Evolutionary conservation across 164 flowering plant genomes (phyloP), one percentile per base, ranked within the genome.

Genomic region (Buxus sempervirens): DNA sequence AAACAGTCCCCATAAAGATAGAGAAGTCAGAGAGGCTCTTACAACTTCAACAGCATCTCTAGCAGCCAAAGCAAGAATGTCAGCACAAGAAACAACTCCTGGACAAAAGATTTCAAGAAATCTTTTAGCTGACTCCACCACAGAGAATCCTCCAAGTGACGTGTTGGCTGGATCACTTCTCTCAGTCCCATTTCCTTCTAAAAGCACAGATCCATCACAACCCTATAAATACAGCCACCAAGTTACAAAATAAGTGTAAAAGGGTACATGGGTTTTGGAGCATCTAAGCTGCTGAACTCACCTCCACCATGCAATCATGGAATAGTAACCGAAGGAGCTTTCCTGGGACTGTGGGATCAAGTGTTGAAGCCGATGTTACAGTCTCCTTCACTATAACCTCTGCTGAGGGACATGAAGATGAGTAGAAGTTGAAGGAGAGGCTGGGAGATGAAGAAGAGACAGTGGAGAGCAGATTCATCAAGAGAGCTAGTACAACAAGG

Each of bases 221-320:
- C 97, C 97, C 96, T 89, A 75, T 58, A 69, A 20, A n/a, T 14
- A 58, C 23, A 54, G 16, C 7, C n/a, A 22, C 19, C 26, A 64
- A 20, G 1, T 41, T 32, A 32, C 38, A 32, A 32, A 7, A 32
- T 3, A 32, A 32, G 38, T 3, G 5, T 32, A 32, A 3, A 32
- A 42, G 27, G 15, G 27, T 38, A 0, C 13, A 5, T 55, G 38
- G 26, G 20, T 8, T 27, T 59, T 18, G 60, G 9, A 14, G 53
- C 7, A 32, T 32, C 3, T 32, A 48, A 15, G 21, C 41, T 22
- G 24, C 12, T n/a, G 36, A 24, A 59, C 65, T 77, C 12, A 91
- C 97, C 90, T 89, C 89, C 9, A 91, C 91, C 66, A 91, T 83
- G 80, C 97, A 89, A 76, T 91, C 97, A 77, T 89, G 97, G 67